Base-by-base conservation (phyloP, 495 filamentous ascomycete species). In the Podospora bellae-mahoneyi region DNA sequence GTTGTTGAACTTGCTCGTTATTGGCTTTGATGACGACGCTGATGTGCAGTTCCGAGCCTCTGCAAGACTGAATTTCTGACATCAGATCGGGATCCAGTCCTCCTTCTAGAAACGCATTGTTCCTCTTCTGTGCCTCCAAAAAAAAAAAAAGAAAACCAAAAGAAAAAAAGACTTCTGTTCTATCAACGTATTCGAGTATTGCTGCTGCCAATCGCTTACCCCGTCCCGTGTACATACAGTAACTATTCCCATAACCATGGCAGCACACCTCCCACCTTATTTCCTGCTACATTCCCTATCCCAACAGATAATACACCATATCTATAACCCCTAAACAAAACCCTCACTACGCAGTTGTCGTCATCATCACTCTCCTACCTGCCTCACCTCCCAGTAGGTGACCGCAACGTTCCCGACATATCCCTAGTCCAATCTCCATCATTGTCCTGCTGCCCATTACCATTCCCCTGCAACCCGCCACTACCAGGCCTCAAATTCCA, bases 401-500 rank as follows among this genome's bases (percentile, higher is more conserved):
- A 48, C 1, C 39, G 39, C 13, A 48, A 10, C 7, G 39, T 48
- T 48, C 39, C 39, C 13, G 39, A 48, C 39, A 48, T 13, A 62
- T 78, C 74, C 68, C 65, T 72, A 39, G 63, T 72, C 76, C 76
- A 78, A 58, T 75, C 74, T 58, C 75, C 76, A 56, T 70, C 39
- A 10, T 48, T 48, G 5, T 48, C 71, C 2, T 66, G 70, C n/a
- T 30, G 64, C 28, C 63, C 48, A 23, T 62, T 62, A 39, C 64
- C 63, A 56, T 63, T 39, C 18, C 39, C 58, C 28, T 60, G 6
- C 44, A 30, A 32, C 15, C 62, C 67, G 9, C 57, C 64, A 27
- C 68, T 69, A 20, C 65, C 64, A 53, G 69, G 69, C 64, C 72
- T 69, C 59, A 71, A 18, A 20, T 68, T 59, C 70, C 76, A 72